Base-by-base conservation (phyloP, 2,329 filamentous ascomycete genomes). In the Penicillium carneum region DNA sequence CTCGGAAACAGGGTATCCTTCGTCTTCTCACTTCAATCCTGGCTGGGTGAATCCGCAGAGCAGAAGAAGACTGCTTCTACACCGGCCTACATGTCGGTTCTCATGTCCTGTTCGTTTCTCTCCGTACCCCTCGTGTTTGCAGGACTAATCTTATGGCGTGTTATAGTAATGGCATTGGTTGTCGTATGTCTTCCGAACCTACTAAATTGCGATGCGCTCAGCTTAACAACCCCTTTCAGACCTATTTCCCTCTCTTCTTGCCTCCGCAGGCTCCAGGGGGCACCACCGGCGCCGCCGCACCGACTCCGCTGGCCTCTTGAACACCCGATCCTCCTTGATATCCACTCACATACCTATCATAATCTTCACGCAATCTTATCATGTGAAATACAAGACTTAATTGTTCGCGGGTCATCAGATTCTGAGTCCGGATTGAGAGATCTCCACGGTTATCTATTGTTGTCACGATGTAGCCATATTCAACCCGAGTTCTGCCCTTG, bases 71-170 rank as follows among this genome's bases (percentile, higher is more conserved):
- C 80, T 61, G 80, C 86, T 29, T 80, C 83, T 47, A 93, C 91
- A 5, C 92, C 93, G 2, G 86, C 83, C 54, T 88, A 87, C 75
- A 89, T 95, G 78, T 88, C 88, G 58, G 87, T 95, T 58, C 85
- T 88, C 77, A 95, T 96, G 90, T 87, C 91, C 20, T 72, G 90
- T 92, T 83, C 71, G 88, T 85, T 43, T 0, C 31, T 38, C 16
- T 51, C 20, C 57, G 51, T 23, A 14, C 18, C 29, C 20, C 38
- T 34, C 2, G n/a, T 57, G 33, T 20, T 23, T 42, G 16, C n/a
- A 26, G 46, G 39, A 53, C 69, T 69, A 59, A 71, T 55, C 36
- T 56, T 10, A n/a, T 47, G 43, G 33, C 33, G 20, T 41, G 23
- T 41, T 55, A 57, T 62, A 89, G 87, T 87, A 62, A 85, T 89